Evolutionary conservation across 2,329 filamentous ascomycete genomes (phyloP).

Genomic region (Microcera coccophila): DNA sequence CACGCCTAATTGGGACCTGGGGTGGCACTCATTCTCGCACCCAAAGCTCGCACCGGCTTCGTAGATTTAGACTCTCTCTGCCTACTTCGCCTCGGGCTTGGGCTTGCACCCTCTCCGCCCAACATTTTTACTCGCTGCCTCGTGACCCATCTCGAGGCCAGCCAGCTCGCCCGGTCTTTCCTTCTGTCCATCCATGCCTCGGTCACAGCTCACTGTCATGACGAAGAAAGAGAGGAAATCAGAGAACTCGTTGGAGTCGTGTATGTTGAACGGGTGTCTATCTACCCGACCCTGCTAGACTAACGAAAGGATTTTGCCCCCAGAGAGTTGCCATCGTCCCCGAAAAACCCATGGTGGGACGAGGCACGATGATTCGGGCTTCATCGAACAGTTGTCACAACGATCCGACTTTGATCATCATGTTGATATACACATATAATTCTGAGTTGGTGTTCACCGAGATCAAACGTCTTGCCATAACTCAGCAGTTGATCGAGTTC

Average conservation of each 20-base stretch:
- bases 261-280: slow-evolving; percentile 19
- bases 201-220: background rate
- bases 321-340: slow-evolving; percentile 12
- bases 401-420: slow-evolving; percentile 11
- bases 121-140: too few species aligned
- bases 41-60: too few species aligned
- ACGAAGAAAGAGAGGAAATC: slow-evolving; percentile 2
- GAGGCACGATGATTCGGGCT: slow-evolving; percentile 8
- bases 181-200: too few species aligned
- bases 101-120: too few species aligned
- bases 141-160: too few species aligned
- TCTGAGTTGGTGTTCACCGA: slow-evolving; percentile 7
- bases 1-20: too few species aligned
- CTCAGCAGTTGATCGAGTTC: slow-evolving; percentile 13
- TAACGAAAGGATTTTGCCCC: slow-evolving; percentile 17
- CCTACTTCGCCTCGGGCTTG: too few species aligned
- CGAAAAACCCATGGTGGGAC: slow-evolving; percentile 14
- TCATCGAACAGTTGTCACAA: slow-evolving; percentile 13
- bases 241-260: slow-evolving; percentile 19
- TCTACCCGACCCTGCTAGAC: slow-evolving; percentile 20
- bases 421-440: slow-evolving; percentile 17
- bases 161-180: too few species aligned
- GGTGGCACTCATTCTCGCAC: too few species aligned
- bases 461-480: slow-evolving; percentile 11
- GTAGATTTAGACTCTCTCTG: too few species aligned